phyloP scores from a whole-genome alignment of 2,329 filamentous ascomycete species.

The Salinomyces thailandicus region DNA sequence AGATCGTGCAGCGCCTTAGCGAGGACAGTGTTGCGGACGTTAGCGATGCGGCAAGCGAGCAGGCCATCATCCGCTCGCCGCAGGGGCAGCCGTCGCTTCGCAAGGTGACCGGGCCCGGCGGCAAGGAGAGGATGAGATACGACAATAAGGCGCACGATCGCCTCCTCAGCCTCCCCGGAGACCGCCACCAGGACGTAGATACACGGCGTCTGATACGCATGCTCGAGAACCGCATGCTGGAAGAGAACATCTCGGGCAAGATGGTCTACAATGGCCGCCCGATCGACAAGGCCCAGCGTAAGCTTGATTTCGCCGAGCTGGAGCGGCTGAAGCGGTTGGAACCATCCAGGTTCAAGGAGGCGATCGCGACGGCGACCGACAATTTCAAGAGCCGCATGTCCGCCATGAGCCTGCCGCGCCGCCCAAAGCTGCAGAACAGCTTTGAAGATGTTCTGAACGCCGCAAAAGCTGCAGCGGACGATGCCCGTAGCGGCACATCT shows the following conservation, averaged over 20 bases:
- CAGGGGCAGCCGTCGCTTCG: slow-evolving; percentile 2
- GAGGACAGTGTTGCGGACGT: slow-evolving; percentile 16
- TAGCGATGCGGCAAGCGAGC: slow-evolving; percentile 11
- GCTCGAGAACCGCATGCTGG: background rate
- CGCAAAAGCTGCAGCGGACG: background rate
- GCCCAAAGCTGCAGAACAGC: slow-evolving; percentile 1
- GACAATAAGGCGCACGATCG: background rate
- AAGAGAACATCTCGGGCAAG: background rate
- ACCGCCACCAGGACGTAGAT: background rate
- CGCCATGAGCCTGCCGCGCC: background rate
- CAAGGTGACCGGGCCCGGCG: background rate
- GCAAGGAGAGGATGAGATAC: background rate
- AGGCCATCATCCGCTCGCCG: background rate
- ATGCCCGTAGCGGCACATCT: background rate
- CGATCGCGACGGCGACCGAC: background rate
- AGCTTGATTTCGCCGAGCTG: background rate
- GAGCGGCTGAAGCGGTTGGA: background rate
- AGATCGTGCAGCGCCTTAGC: slow-evolving; percentile 11
- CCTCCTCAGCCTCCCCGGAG: background rate
- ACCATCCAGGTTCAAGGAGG: background rate
- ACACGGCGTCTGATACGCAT: background rate
- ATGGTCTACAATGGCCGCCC: background rate
- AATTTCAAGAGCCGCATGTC: background rate
- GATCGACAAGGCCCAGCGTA: background rate
- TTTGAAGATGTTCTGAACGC: background rate